Base-by-base conservation (phyloP, 495 filamentous ascomycete species). In the Gamarada debralockiae region DNA sequence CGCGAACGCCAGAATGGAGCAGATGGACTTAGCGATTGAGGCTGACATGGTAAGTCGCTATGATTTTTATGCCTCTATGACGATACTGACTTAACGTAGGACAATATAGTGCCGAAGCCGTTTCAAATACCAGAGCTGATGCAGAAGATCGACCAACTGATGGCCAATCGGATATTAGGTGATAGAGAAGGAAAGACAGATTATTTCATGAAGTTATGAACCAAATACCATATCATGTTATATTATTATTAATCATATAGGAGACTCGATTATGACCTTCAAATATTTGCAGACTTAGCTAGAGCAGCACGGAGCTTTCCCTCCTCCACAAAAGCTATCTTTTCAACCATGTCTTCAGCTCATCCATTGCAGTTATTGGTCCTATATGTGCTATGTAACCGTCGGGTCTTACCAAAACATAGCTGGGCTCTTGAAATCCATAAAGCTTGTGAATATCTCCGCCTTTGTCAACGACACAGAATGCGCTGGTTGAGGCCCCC, bases 1-100 rank as follows among this genome's bases (percentile, higher is more conserved):
- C 25, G 88, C 86, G 14, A 90, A 92, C 68, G 86, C 85, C 18
- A 66, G 86, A 33, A 66, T 66, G 23, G 80, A 85, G 63, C 85
- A 91, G 71, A 76, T 89, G 34, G 58, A 68, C 1, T 78, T 78
- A 24, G 84, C 88, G 65, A 67, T 79, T 38, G 67, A 73, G 31
- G 82, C 82, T 13, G 87, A 87, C 13, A 86, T 88, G 82, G 84
- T 15, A 39, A n/a, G 36, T 39, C 17, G 3, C 74, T 17, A 76
- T 73, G 39, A 90, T 69, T 29, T 33, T 10, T 4, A 29, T 4
- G 23, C 9, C 25, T 3, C 8, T 23, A 9, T 37, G 15, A 23
- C 15, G 14, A 1, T 25, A 18, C 38, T 53, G 44, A 56, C 20
- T 50, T 8, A 22, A n/a, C 1, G 2, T 36, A 56, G 53, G 55